Percentiles rank a stretch among this genome's conserved stretches.
Conservation (phyloP, 768 basidiomycete species). For the Boletus fagicola region DNA sequence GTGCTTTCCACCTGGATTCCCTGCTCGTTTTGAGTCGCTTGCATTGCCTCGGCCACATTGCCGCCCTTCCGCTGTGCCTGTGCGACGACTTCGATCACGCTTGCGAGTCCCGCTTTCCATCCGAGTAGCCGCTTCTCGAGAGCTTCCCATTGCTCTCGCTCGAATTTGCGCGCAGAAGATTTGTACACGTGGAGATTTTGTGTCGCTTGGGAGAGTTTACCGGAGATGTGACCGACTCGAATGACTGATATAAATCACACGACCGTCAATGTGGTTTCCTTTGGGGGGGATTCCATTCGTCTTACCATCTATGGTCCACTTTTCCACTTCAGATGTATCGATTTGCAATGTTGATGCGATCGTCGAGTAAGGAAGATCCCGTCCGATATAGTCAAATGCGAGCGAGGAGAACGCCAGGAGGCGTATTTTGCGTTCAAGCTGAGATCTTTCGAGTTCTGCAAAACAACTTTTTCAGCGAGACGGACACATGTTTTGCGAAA, state of each 20-base stretch:
- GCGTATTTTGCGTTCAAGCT: conserved; percentile 77
- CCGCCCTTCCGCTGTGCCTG: conserved; percentile 46
- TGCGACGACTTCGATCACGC: conserved; percentile 69
- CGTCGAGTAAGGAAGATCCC: conserved; percentile 66
- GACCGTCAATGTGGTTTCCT: background rate
- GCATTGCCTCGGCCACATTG: conserved; percentile 19
- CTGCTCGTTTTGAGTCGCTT: conserved; percentile 25
- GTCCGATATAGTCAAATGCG: conserved; percentile 73
- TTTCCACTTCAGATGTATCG: conserved; percentile 66
- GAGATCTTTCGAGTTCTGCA: conserved; percentile 53
- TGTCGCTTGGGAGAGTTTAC: conserved; percentile 79
- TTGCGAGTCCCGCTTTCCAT: conserved; percentile 72
- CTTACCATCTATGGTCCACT: conserved; percentile 85
- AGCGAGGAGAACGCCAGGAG: conserved; percentile 74
- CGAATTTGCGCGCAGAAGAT: conserved; percentile 74
- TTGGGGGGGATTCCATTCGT: background rate
- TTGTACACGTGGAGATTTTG: conserved; percentile 71
- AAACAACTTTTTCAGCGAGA: background rate
- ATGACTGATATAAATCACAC: conserved; percentile 51
- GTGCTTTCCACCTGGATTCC: conserved; percentile 22
- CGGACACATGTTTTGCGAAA: background rate
- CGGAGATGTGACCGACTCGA: conserved; percentile 73
- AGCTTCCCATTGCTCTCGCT: conserved; percentile 74
- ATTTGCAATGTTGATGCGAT: conserved; percentile 70
- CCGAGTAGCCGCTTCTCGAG: conserved; percentile 71